A percentile compares a stretch with the other conserved stretches of the same genome.
Evolutionary conservation across 345 rosid species (phyloP).

Genomic region (Eucalyptus marginata): DNA sequence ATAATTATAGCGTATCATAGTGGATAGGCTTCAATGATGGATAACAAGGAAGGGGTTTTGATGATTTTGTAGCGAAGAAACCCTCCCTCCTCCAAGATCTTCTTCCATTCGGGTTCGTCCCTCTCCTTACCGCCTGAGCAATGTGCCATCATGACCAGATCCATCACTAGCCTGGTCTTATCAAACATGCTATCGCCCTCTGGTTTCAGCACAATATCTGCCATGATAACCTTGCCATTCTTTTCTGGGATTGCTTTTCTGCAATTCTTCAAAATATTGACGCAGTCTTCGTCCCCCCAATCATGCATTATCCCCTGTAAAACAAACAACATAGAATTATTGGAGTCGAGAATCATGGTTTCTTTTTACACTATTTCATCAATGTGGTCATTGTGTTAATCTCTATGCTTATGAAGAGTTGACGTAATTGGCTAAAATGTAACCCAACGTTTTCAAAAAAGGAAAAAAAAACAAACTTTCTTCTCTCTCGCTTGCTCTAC

Average conservation of each 20-base stretch:
- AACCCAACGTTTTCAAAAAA: not conserved
- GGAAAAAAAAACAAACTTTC: not conserved
- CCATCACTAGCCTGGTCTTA: not conserved
- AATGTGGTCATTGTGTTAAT: no score
- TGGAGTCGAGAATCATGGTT: not conserved
- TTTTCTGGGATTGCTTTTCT: not conserved
- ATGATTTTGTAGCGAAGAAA: constrained; percentile 14
- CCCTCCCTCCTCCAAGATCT: constrained; percentile 15
- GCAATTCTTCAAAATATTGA: not conserved
- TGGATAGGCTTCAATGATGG: constrained; percentile 13
- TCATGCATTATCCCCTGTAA: not conserved
- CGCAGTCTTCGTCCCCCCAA: not conserved
- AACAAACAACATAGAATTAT: not conserved
- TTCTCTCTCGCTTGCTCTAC: not conserved
- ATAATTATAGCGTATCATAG: not conserved
- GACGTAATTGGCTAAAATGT: not conserved
- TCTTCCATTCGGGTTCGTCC: constrained; percentile 11
- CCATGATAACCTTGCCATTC: not conserved
- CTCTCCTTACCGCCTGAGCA: constrained; percentile 5
- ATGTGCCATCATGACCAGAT: constrained; percentile 13
- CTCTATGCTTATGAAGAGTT: no score
- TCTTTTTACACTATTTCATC: not conserved
- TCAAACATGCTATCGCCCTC: not conserved
- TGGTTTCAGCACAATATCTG: not conserved
- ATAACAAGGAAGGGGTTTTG: not conserved